These are phyloP conservation scores for Globisporangium takayamanum DNA, from an alignment of 352 stramenopile genomes.

Conservation along the genomic window DNA sequence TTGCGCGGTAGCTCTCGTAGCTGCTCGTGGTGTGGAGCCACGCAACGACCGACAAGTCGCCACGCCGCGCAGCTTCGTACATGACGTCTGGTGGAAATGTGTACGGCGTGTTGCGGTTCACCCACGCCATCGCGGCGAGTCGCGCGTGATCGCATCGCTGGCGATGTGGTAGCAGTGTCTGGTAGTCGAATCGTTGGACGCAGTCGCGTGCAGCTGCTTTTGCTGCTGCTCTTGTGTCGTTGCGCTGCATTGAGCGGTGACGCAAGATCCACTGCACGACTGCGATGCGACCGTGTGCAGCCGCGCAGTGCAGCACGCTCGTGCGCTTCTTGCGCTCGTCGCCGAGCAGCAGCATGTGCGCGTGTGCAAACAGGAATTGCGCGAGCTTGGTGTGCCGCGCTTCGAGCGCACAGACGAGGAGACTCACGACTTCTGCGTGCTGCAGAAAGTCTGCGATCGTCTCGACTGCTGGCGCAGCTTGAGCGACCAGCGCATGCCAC, in stretches of 20 bases:
- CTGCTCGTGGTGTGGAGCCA: constrained; percentile 28
- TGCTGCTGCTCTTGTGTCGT: too few species aligned
- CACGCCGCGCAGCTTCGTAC: constrained; percentile 31
- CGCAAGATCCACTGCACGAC: constrained; percentile 30
- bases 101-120: constrained; percentile 25
- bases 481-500: neutral
- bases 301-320: constrained; percentile 33
- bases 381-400: constrained; percentile 18
- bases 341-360: constrained; percentile 21
- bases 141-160: too few species aligned
- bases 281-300: constrained; percentile 18
- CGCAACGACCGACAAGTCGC: constrained; percentile 25
- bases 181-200: constrained; percentile 5
- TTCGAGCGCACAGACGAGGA: constrained; percentile 30
- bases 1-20: constrained; percentile 32
- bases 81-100: constrained; percentile 29
- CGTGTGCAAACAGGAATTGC: constrained; percentile 23
- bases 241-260: constrained; percentile 15
- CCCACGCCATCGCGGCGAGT: constrained; percentile 17
- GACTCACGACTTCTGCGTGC: constrained; percentile 21
- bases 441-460: constrained; percentile 18
- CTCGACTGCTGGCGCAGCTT: neutral
- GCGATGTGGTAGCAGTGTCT: neutral
- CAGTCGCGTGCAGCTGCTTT: neutral
- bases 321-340: constrained; percentile 18